phyloP scores from a whole-genome alignment of 1,284 basidiomycete genomes.

The Schizophyllum commune region DNA sequence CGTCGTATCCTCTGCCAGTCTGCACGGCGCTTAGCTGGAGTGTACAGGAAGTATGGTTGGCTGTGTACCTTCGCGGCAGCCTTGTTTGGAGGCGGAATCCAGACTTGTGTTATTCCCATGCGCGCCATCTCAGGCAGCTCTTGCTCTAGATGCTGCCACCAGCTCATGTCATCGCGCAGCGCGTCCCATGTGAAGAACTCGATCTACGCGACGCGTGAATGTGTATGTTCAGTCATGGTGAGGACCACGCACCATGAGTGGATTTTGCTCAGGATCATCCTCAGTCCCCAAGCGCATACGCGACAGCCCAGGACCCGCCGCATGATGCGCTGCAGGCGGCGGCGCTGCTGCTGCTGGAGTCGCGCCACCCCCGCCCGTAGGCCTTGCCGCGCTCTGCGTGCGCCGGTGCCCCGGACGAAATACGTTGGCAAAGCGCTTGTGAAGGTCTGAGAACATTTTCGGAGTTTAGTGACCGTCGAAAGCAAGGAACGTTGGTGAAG shows the following conservation, averaged over 20 bases:
- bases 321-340: too few species aligned
- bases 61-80: conserved; percentile 47
- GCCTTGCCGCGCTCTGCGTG: too few species aligned
- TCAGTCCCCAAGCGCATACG: background rate
- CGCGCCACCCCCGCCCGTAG: too few species aligned
- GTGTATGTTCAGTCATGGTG: background rate
- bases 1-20: conserved; percentile 71
- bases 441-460: too few species aligned
- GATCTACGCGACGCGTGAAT: conserved; percentile 33
- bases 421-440: too few species aligned
- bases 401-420: too few species aligned
- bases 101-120: conserved; percentile 80
- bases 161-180: conserved; percentile 48
- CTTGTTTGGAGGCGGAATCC: conserved; percentile 76
- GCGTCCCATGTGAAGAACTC: conserved; percentile 84
- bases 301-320: background rate
- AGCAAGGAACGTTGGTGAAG: too few species aligned
- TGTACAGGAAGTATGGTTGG: background rate
- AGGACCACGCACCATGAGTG: background rate
- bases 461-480: too few species aligned
- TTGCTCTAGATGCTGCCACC: conserved; percentile 78
- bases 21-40: conserved; percentile 17
- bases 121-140: conserved; percentile 65
- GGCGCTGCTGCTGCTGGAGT: too few species aligned
- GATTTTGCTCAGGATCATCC: background rate